phyloP scores from a whole-genome alignment of 176 grass and related monocot species.

The Juncus inflexus region DNA sequence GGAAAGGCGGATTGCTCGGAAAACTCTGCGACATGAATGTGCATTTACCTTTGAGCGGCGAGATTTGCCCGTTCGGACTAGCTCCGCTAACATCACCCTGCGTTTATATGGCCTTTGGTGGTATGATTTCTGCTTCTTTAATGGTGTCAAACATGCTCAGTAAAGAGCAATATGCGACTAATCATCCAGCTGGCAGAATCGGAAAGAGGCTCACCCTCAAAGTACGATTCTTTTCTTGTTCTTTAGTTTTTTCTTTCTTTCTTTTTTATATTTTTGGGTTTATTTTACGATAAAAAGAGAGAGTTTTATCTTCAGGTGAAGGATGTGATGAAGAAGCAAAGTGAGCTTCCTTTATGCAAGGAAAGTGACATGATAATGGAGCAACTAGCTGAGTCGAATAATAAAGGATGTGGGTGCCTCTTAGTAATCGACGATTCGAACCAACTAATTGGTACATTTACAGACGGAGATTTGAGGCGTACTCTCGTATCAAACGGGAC shows the following conservation, averaged over 20 bases:
- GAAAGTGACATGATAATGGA: slow-evolving; percentile 88
- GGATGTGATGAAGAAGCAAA: slow-evolving; percentile 92
- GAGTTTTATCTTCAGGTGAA: slow-evolving; percentile 48
- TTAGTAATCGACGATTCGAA: slow-evolving; percentile 71
- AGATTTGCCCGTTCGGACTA: slow-evolving; percentile 76
- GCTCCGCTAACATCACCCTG: slow-evolving; percentile 74
- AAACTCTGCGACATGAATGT: slow-evolving; percentile 66
- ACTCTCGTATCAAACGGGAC: slow-evolving; percentile 60
- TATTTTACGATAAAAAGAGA: background rate
- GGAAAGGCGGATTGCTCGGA: slow-evolving; percentile 43
- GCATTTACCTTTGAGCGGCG: slow-evolving; percentile 70
- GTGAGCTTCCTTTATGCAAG: slow-evolving; percentile 79
- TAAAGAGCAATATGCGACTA: slow-evolving; percentile 63
- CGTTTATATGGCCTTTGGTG: slow-evolving; percentile 77
- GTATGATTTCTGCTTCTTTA: slow-evolving; percentile 34
- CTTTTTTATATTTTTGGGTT: no score
- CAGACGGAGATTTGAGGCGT: slow-evolving; percentile 63
- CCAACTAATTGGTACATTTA: slow-evolving; percentile 73
- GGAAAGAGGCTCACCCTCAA: slow-evolving; percentile 84
- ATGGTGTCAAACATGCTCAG: slow-evolving; percentile 59
- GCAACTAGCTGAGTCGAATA: slow-evolving; percentile 67
- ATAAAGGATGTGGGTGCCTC: slow-evolving; percentile 71
- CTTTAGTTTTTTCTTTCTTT: no score
- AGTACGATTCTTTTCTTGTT: slow-evolving; percentile 22
- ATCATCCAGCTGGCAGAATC: slow-evolving; percentile 87